Base-by-base conservation (phyloP, 2,329 filamentous ascomycete species). In the Endoconidiophora polonica region DNA sequence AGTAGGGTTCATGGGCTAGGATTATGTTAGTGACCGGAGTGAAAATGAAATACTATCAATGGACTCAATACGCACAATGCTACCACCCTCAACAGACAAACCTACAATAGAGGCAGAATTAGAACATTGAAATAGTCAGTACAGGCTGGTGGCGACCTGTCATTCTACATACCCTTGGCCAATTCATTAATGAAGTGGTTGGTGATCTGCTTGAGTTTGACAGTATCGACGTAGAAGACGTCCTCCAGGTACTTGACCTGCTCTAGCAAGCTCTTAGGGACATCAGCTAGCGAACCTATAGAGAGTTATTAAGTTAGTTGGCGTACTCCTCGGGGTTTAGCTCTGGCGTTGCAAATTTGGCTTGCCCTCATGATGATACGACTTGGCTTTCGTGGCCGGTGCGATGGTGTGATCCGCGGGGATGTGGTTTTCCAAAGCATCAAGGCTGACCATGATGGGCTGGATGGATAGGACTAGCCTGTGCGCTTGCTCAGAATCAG, bases 1-100 rank as follows among this genome's bases (percentile, higher is more conserved):
- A 50, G 88, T 94, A 53, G 90, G 84, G 68, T 95, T 95, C 90
- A 96, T 95, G 54, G 90, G 88, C 86, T 94, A 58, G 43, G 5
- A 26, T 4, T 18, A 7, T n/a, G 22, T 20, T 43, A 29, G 41
- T 46, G 44, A 22, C n/a, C 23, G 14, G 9, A 9, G 10, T 14
- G 9, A 6, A 6, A n/a, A 24, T 38, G 14, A 23, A 23, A n/a
- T 22, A 7, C 14, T 16, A 44, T 36, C 12, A 44, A 18, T 37
- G 43, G n/a, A 23, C 16, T 38, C n/a, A 18, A 23, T 46, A 72
- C 85, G 73, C 66, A 94, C 86, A 65, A 98, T 96, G 64, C 82
- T 93, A 54, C 87, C 88, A 55, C 90, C 90, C 66, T 94, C 82
- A 52, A 87, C 81, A 49, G 75, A 83, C 49, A 50, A 45, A 45